These are phyloP conservation scores for Dactylellina haptotyla DNA, from an alignment of 2,329 filamentous ascomycete species.

Conservation along the genomic window DNA sequence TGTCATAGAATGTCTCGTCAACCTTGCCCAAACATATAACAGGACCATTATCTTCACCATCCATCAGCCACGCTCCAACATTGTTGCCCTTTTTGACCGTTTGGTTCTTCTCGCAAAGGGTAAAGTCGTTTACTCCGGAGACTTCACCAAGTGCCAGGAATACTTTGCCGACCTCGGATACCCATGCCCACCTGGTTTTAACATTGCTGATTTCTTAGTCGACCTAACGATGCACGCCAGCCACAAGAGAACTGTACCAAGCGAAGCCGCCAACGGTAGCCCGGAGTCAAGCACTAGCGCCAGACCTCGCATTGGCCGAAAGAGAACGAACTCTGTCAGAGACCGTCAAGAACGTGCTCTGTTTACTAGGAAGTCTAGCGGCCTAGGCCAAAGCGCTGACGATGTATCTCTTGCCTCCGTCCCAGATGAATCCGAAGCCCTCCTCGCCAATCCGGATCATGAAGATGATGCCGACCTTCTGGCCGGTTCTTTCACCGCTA, in stretches of 20 bases:
- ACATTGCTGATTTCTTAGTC: conserved; percentile 97
- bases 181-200: conserved; percentile 93
- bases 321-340: conserved; percentile 81
- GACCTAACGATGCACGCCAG: conserved; percentile 97
- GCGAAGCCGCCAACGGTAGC: conserved; percentile 76
- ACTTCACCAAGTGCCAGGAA: conserved; percentile 84
- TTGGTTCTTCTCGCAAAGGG: conserved; percentile 91
- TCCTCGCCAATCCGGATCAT: conserved; percentile 42
- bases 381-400: conserved; percentile 69
- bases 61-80: conserved; percentile 96
- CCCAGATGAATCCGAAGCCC: conserved; percentile 56
- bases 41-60: conserved; percentile 98
- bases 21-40: conserved; percentile 93
- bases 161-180: conserved; percentile 96
- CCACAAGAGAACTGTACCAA: conserved; percentile 66
- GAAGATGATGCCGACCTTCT: conserved; percentile 68
- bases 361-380: conserved; percentile 75
- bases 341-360: conserved; percentile 88
- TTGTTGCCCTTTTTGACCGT: conserved; percentile 94
- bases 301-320: conserved; percentile 60
- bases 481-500: conserved; percentile 63
- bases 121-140: conserved; percentile 90
- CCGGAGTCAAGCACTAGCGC: conserved; percentile 72
- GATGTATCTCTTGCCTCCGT: conserved; percentile 66
- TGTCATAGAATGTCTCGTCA: conserved; percentile 94